Conservation (phyloP, 768 basidiomycete genomes). For the Naganishia vishniacii region DNA sequence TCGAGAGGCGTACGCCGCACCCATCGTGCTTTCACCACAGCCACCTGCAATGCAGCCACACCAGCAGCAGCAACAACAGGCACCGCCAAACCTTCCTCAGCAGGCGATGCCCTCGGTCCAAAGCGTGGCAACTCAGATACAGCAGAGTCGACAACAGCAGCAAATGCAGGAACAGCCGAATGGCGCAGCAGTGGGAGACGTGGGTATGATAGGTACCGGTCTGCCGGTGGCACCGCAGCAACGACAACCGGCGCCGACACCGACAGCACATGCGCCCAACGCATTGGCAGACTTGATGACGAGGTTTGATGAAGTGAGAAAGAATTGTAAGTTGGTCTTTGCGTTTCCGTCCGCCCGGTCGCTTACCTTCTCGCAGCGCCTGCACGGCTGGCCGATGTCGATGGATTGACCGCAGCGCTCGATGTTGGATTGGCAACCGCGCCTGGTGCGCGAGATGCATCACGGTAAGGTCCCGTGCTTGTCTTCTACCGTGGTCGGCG, state of each 20-base stretch:
- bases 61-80: no score
- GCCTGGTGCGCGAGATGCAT: constrained; percentile 89
- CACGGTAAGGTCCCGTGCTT: constrained; percentile 60
- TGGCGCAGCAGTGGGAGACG: not conserved
- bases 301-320: constrained; percentile 92
- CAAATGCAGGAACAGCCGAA: constrained; percentile 19
- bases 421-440: constrained; percentile 83
- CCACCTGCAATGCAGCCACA: constrained; percentile 24
- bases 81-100: constrained; percentile 53
- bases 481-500: not conserved
- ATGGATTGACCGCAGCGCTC: constrained; percentile 84
- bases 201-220: not conserved
- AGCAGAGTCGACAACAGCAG: constrained; percentile 26
- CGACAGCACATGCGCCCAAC: constrained; percentile 23
- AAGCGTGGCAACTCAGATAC: constrained; percentile 14
- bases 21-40: constrained; percentile 54
- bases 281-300: constrained; percentile 79
- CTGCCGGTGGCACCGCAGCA: not conserved
- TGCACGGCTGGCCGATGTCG: constrained; percentile 59
- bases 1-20: constrained; percentile 50
- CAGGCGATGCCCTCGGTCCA: constrained; percentile 32
- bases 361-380: constrained; percentile 29
- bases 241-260: not conserved
- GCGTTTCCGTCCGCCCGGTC: not conserved
- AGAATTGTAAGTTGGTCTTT: constrained; percentile 65